Base-by-base conservation (phyloP, 352 stramenopile species). In the Phytophthora sp. region DNA sequence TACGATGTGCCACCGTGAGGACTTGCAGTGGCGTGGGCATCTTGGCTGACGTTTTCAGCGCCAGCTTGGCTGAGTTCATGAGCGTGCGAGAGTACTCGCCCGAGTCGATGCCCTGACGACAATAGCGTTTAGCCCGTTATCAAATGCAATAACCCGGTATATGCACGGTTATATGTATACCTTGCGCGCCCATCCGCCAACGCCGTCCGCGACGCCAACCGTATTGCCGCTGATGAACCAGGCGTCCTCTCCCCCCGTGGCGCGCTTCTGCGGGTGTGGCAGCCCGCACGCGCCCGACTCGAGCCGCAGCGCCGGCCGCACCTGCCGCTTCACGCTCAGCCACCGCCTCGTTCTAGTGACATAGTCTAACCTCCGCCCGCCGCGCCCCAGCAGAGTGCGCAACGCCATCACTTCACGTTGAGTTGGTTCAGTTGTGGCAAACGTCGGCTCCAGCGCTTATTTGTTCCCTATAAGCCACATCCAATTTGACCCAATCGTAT, bases 21-120 rank as follows among this genome's bases (percentile, higher is more conserved):
- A 93, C 66, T 56, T 92, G 79, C 50, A 93, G 57, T 18, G 87
- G 87, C 7, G 84, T 84, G 13, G 77, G 80, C 16, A 69, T 57
- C 20, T 69, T 60, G 24, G 57, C 66, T n/a, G 69, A 52, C 20
- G 54, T 53, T 1, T 24, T 51, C 23, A 79, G 45, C 30, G 51
- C 63, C 33, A 9, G 52, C 46, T 78, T 65, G 44, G 76, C 83
- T 12, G 78, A 81, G 41, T 67, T 80, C 82, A 93, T 95, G 23
- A 96, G 78, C 50, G 73, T 88, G 27, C 89, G 89, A 41, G 87
- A 93, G 74, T 96, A 97, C 59, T 93, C 88, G 24, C 89, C 89
- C 54, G 89, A 89, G 65, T 97, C 89, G 39, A 97, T 83, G 21
- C 88, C 89, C 84, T 93, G 7, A 23, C 8, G 3, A 46, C 2